Conservation (phyloP, 305 asterid species). For the Solanum chacoense region DNA sequence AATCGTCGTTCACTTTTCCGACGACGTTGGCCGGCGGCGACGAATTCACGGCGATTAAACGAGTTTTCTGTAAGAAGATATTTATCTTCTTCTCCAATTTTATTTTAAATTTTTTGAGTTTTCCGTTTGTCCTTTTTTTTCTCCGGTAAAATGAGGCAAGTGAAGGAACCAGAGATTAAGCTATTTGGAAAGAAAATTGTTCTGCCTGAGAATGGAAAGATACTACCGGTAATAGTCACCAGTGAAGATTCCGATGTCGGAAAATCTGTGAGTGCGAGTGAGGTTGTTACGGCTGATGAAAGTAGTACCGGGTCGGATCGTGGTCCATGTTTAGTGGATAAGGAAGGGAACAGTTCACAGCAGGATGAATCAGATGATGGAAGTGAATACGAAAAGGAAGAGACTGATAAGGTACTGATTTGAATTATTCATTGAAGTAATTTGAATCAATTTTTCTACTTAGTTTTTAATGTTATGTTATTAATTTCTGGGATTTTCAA, state of each 20-base stretch:
- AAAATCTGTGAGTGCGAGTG: slow-evolving; percentile 3
- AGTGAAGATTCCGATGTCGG: slow-evolving; percentile 14
- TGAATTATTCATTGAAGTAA: background rate
- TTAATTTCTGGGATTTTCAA: background rate
- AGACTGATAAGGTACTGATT: slow-evolving; percentile 31
- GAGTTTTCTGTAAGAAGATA: background rate
- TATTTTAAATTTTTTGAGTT: background rate
- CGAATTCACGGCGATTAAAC: background rate
- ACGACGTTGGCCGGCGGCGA: background rate
- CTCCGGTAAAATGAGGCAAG: slow-evolving; percentile 17
- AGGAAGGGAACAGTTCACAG: background rate
- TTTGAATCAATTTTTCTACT: background rate
- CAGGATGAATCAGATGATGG: slow-evolving; percentile 11
- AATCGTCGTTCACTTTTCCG: background rate
- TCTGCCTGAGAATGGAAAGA: slow-evolving; percentile 33
- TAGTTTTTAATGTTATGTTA: background rate
- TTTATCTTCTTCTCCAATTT: background rate
- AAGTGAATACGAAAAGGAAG: slow-evolving; percentile 25
- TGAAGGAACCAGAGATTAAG: slow-evolving; percentile 53
- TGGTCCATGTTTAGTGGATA: slow-evolving; percentile 19
- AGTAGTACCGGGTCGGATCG: slow-evolving; percentile 19
- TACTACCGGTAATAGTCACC: background rate
- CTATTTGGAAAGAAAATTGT: slow-evolving; percentile 58
- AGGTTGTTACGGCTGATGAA: background rate
- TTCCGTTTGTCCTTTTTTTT: background rate